Conservation (phyloP, 176 grass and related monocot species). For the Ensete ventricosum region DNA sequence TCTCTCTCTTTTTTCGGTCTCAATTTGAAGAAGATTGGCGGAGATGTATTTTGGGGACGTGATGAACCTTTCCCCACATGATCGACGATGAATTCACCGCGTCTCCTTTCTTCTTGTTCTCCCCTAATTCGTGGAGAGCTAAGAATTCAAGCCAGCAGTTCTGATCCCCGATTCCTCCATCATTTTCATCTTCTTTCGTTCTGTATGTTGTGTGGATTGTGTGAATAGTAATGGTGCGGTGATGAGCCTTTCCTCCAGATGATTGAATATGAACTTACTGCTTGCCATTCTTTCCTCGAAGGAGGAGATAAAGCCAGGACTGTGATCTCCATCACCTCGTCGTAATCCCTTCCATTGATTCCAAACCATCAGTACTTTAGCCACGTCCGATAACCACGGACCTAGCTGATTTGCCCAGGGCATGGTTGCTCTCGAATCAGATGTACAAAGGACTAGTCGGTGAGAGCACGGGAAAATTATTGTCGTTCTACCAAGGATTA, state of each 20-base stretch:
- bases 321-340: constrained; percentile 26
- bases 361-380: no score
- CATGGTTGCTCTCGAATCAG: no score
- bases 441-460: no score
- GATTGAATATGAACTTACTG: constrained; percentile 50
- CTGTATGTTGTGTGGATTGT: background rate
- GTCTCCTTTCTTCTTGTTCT: constrained; percentile 28
- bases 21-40: background rate
- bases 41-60: constrained; percentile 14
- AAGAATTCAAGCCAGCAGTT: constrained; percentile 35
- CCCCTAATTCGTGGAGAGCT: constrained; percentile 7
- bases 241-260: constrained; percentile 56
- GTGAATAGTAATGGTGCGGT: constrained; percentile 27
- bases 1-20: background rate
- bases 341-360: no score
- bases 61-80: constrained; percentile 55
- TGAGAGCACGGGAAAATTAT: no score
- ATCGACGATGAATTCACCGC: constrained; percentile 40
- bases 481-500: no score
- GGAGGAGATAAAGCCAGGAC: constrained; percentile 51
- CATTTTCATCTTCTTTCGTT: background rate
- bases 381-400: no score
- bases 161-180: constrained; percentile 19
- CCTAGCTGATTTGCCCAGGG: no score
- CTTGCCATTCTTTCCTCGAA: constrained; percentile 22